Evolutionary conservation across 2,329 filamentous ascomycete genomes (phyloP), one percentile per base, ranked within the genome.

Genomic region (Emmonsiellopsis sp.): DNA sequence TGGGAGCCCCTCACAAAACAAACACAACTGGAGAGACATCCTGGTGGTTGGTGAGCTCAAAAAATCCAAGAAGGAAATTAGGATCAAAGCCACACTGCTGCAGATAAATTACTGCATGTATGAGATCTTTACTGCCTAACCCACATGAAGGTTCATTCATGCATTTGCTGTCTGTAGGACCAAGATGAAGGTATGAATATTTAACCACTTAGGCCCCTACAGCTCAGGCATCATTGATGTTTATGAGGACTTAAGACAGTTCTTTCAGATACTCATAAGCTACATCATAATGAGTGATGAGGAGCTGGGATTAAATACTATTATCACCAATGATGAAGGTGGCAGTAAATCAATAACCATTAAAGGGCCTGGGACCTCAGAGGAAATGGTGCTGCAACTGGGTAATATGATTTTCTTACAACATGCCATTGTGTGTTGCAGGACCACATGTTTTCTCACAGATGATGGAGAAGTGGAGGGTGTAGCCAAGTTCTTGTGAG

Each of bases 131-230:
- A 48, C 58, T 55, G 56, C 51, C 55, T 60, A 69, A 59, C 63
- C 59, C 26, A 64, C 61, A 6, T 62, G 61, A 15, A 58, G 60
- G 56, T 69, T 66, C 53, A 52, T 70, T 7, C 63, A 63, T 57
- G 58, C 58, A 11, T 68, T 70, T 59, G 58, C 66, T 2, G 34
- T 65, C 35, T 56, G 53, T 50, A 55, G 59, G 8, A 47, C 30
- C 30, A 48, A 38, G 20, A 63, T 68, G 59, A 59, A 64, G 54
- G 55, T 61, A 11, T 71, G 59, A 64, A 58, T 69, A n/a, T 68
- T 67, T 52, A 64, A 70, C 54, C 61, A 64, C 56, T 70, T 63
- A 44, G 64, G 66, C 8, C 51, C 54, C 5, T 71, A 66, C 50
- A 68, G 61, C 59, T 61, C 58, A 30, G 55, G 56, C 34, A 54